These are phyloP conservation scores for Arctium lappa DNA, from an alignment of 129 eudicot genomes.

Conservation along the genomic window DNA sequence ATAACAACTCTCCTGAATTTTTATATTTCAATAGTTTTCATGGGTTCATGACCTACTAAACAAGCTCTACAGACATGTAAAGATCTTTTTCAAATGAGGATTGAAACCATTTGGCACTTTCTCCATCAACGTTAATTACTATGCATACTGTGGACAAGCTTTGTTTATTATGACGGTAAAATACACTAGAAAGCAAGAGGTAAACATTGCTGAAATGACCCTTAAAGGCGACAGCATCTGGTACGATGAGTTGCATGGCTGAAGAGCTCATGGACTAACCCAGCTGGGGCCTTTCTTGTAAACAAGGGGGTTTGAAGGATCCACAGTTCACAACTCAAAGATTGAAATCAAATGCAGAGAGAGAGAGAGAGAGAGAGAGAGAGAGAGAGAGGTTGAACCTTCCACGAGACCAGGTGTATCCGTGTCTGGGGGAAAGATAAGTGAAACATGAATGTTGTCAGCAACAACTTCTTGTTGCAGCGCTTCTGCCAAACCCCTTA, in stretches of 20 bases:
- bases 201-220: not conserved
- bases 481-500: slow-evolving; percentile 89
- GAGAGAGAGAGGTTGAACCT: slow-evolving; percentile 43
- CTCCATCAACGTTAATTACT: too few relatives aligned
- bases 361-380: not conserved
- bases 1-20: not conserved
- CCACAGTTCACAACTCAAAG: not conserved
- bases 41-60: not conserved
- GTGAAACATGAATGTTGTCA: slow-evolving; percentile 75
- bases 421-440: slow-evolving; percentile 90
- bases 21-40: not conserved
- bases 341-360: not conserved
- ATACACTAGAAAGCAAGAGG: not conserved
- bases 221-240: too few relatives aligned
- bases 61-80: not conserved
- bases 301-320: not conserved
- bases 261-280: not conserved
- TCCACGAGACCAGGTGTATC: slow-evolving; percentile 87
- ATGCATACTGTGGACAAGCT: not conserved
- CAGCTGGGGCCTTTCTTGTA: not conserved
- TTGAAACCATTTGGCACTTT: not conserved
- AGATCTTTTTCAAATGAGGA: not conserved
- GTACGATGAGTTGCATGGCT: too few relatives aligned
- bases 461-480: slow-evolving; percentile 85
- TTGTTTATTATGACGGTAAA: not conserved